Base-by-base conservation (phyloP, 2,329 filamentous ascomycete species). In the Zalaria obscura region DNA sequence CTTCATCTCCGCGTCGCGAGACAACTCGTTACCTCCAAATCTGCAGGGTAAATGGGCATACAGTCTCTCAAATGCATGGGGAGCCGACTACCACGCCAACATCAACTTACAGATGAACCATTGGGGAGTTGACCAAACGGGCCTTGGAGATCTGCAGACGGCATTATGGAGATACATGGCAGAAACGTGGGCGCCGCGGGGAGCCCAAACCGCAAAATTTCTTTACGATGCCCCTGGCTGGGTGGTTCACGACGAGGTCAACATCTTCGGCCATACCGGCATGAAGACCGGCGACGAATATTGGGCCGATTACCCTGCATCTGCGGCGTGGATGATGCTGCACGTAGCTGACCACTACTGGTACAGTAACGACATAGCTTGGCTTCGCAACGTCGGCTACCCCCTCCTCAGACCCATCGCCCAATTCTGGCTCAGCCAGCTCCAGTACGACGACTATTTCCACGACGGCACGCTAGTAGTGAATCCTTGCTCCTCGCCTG, bases 21-120 rank as follows among this genome's bases (percentile, higher is more conserved):
- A 59, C 0, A 67, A 66, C 31, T 66, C 64, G 0, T 59, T 78
- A 0, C 74, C 74, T 0, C 62, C 73, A 0, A 77, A 76, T 42
- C 60, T 78, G 0, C 71, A 74, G 50, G 73, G 74, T 0, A 62
- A 64, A 11, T 78, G 74, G 75, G 67, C 65, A 4, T 64, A 70
- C 36, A 53, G 60, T 0, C 51, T 69, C 3, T 48, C 48, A 0
- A 58, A 64, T 3, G 63, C 66, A 0, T 75, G 74, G 74, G 63
- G 65, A 8, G 66, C 61, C 2, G 72, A 77, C 48, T 77, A 75
- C 42, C 72, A 75, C 40, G 61, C 66, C 33, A 72, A 77, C 45
- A 76, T 78, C 49, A 77, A 77, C 43, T 43, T 76, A 0, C 70
- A 78, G 47, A 77, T 76, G 74, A 77, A 76, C 44, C 67, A 76